Percentiles rank a stretch among this genome's conserved stretches.
phyloP scores from a whole-genome alignment of 208 protist species.

The Wallacemonas collosoma region DNA sequence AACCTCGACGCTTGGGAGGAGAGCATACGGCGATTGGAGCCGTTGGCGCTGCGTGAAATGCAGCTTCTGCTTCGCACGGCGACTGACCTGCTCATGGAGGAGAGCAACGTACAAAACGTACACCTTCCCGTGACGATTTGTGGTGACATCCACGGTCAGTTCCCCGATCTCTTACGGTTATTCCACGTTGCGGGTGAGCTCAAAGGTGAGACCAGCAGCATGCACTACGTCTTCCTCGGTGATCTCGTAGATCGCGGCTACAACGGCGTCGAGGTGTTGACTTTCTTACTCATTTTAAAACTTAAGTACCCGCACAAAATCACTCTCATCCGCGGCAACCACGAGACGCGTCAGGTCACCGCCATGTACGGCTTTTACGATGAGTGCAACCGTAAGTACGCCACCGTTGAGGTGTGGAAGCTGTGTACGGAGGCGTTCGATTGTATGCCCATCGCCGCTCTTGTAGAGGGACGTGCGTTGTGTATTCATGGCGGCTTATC shows the following conservation, averaged over 20 bases:
- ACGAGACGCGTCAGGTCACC: conserved; percentile 87
- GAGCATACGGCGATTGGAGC: conserved; percentile 55
- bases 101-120: conserved; percentile 96
- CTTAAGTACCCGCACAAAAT: conserved; percentile 84
- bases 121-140: conserved; percentile 96
- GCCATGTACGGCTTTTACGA: conserved; percentile 94
- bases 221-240: conserved; percentile 93
- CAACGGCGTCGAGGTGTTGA: conserved; percentile 95
- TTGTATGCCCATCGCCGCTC: conserved; percentile 97
- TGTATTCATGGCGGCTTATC: conserved; percentile 99
- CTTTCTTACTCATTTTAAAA: conserved; percentile 93
- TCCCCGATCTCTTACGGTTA: conserved; percentile 96
- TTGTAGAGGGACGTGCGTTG: conserved; percentile 96
- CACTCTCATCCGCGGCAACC: conserved; percentile 92
- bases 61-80: conserved; percentile 63
- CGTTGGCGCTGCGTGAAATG: conserved; percentile 68
- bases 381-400: conserved; percentile 86
- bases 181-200: conserved; percentile 94
- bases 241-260: conserved; percentile 96
- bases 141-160: conserved; percentile 99
- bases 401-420: conserved; percentile 96
- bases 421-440: conserved; percentile 99
- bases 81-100: conserved; percentile 79
- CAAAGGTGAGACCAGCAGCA: conserved; percentile 49
- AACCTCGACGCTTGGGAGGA: conserved; percentile 73